Conservation (phyloP, 2,329 filamentous ascomycete species). For the Hypoxylon sp. region DNA sequence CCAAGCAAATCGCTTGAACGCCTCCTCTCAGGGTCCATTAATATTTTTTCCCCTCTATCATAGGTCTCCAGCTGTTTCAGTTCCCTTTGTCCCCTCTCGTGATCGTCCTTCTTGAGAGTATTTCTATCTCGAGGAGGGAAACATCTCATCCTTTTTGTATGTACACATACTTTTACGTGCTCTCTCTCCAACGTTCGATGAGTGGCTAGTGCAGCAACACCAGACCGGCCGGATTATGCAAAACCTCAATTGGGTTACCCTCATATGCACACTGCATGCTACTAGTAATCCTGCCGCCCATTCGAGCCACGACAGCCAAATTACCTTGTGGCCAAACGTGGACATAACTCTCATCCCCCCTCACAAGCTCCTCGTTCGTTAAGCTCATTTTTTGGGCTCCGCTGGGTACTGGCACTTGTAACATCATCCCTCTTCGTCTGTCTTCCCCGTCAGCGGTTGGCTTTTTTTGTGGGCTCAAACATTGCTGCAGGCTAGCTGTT, state of each 20-base stretch:
- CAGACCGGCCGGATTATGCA: slow-evolving; percentile 52
- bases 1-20: slow-evolving; percentile 36
- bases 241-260: slow-evolving; percentile 55
- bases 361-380: slow-evolving; percentile 46
- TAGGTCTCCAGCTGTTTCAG: slow-evolving; percentile 3
- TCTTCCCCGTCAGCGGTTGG: slow-evolving; percentile 50
- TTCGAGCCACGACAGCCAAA: slow-evolving; percentile 58
- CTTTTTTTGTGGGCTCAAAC: slow-evolving; percentile 41
- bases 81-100: slow-evolving; percentile 20
- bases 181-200: slow-evolving; percentile 10
- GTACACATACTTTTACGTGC: slow-evolving; percentile 1
- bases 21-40: slow-evolving; percentile 18
- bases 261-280: slow-evolving; percentile 54
- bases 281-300: slow-evolving; percentile 54
- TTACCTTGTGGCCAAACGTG: slow-evolving; percentile 54
- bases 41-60: slow-evolving; percentile 1
- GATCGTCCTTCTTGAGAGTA: slow-evolving; percentile 10
- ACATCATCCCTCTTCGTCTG: slow-evolving; percentile 30
- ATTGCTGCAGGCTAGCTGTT: slow-evolving; percentile 20
- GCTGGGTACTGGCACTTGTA: slow-evolving; percentile 51
- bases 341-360: slow-evolving; percentile 49
- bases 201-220: slow-evolving; percentile 40
- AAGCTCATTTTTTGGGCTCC: slow-evolving; percentile 49
- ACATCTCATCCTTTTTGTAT: slow-evolving; percentile 29
- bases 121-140: slow-evolving; percentile 22